phyloP scores from a whole-genome alignment of 345 rosid genomes.

The Dimocarpus longan region DNA sequence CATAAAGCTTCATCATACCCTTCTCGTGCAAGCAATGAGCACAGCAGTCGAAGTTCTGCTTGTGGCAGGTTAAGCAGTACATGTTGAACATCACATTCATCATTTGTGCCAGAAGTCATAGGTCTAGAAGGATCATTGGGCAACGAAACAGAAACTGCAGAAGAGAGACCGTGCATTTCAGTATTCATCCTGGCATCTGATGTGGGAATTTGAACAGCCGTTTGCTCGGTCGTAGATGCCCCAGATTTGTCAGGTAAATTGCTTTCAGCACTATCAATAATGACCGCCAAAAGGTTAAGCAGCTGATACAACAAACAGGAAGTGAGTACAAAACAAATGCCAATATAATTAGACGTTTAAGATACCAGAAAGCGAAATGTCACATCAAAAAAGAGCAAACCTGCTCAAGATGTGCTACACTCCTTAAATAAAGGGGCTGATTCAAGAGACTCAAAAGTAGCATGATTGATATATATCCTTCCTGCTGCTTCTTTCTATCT shows the following conservation, averaged over 20 bases:
- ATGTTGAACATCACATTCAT: constrained; percentile 60
- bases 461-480: constrained; percentile 59
- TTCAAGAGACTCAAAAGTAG: constrained; percentile 88
- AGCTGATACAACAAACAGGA: constrained; percentile 49
- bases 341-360: neutral
- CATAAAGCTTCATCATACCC: constrained; percentile 49
- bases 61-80: constrained; percentile 73
- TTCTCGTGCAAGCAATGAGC: constrained; percentile 93
- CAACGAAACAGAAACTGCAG: constrained; percentile 40
- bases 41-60: constrained; percentile 78
- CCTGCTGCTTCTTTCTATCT: constrained; percentile 36
- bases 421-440: constrained; percentile 91
- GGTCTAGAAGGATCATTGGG: constrained; percentile 47
- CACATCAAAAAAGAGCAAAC: constrained; percentile 32
- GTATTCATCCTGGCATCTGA: constrained; percentile 43
- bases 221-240: constrained; percentile 43
- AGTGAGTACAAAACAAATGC: constrained; percentile 10
- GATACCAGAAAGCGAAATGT: neutral
- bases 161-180: constrained; percentile 43
- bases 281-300: constrained; percentile 85
- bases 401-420: constrained; percentile 98
- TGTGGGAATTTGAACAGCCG: constrained; percentile 38
- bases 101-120: constrained; percentile 42
- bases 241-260: constrained; percentile 57
- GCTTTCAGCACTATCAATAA: constrained; percentile 71